These are phyloP conservation scores for Cladosporium sp. DNA, from an alignment of 2,329 filamentous ascomycete species.

Conservation along the genomic window DNA sequence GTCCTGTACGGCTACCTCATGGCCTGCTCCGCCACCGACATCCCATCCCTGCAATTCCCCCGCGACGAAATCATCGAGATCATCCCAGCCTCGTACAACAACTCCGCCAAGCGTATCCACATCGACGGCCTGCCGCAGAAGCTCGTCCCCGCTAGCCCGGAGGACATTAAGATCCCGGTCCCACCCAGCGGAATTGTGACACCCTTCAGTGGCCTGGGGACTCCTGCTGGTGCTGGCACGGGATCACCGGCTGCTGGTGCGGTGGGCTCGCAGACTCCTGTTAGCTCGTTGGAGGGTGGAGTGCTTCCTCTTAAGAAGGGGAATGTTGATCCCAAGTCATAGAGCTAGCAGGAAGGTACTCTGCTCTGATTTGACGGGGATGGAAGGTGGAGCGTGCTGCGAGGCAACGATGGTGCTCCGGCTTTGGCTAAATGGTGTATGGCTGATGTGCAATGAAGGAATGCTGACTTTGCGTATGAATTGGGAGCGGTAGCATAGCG, in stretches of 20 bases:
- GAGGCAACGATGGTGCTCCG: background rate
- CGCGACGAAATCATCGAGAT: conserved; percentile 99
- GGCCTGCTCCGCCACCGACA: conserved; percentile 94
- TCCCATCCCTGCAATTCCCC: conserved; percentile 87
- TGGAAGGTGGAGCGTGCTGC: background rate
- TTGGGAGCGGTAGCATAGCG: background rate
- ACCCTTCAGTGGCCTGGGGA: conserved; percentile 40
- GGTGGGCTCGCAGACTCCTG: conserved; percentile 15
- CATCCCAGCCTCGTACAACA: conserved; percentile 95
- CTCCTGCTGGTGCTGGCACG: conserved; percentile 18
- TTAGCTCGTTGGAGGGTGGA: background rate
- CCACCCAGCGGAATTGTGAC: conserved; percentile 54
- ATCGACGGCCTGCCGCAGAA: conserved; percentile 66
- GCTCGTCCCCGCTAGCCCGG: conserved; percentile 71
- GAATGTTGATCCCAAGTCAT: conserved; percentile 5
- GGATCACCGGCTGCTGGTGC: background rate
- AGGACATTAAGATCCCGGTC: conserved; percentile 76
- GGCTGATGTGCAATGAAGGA: too few species aligned
- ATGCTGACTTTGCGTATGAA: background rate
- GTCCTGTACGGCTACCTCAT: conserved; percentile 97
- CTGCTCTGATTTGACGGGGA: too few species aligned
- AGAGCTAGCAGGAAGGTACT: background rate
- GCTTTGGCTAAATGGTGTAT: background rate
- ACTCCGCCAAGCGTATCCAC: conserved; percentile 84
- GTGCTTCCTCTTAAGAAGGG: conserved; percentile 1